Percentiles rank a stretch among this genome's conserved stretches.
Conservation (phyloP, 352 stramenopile genomes). For the Phytophthora pistaciae region DNA sequence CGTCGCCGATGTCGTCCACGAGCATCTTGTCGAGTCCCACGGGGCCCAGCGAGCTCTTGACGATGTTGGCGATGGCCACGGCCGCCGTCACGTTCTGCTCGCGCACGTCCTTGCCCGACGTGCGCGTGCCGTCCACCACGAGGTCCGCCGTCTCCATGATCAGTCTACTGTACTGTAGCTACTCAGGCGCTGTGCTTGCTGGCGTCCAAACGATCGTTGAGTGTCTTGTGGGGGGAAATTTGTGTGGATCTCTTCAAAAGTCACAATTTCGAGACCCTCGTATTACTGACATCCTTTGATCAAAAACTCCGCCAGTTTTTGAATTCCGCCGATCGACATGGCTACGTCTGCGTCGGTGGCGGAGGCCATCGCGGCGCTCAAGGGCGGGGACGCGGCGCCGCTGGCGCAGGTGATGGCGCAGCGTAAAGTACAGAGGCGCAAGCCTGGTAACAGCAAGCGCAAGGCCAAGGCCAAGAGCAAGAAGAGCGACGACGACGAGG, state of each 20-base stretch:
- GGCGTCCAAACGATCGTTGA: conserved; percentile 45
- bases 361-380: conserved; percentile 55
- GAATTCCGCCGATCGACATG: conserved; percentile 18
- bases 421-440: conserved; percentile 40
- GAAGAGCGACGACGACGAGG: conserved; percentile 31
- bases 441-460: conserved; percentile 26
- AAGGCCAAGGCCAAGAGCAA: conserved; percentile 26
- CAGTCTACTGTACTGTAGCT: not conserved
- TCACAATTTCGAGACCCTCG: conserved; percentile 3
- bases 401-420: conserved; percentile 49
- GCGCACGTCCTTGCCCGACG: conserved; percentile 94
- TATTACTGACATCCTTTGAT: conserved; percentile 5
- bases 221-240: conserved; percentile 41
- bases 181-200: conserved; percentile 21
- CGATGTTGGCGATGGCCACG: conserved; percentile 99
- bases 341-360: conserved; percentile 18
- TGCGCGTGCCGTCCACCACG: conserved; percentile 92
- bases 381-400: conserved; percentile 38
- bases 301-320: conserved; percentile 11
- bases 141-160: conserved; percentile 80
- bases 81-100: conserved; percentile 98
- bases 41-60: conserved; percentile 98
- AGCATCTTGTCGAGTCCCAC: conserved; percentile 99
- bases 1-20: conserved; percentile 98
- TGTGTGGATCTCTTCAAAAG: conserved; percentile 55